Conservation (phyloP, 192 early-diverging fungal genomes). For the Podila horticola region DNA sequence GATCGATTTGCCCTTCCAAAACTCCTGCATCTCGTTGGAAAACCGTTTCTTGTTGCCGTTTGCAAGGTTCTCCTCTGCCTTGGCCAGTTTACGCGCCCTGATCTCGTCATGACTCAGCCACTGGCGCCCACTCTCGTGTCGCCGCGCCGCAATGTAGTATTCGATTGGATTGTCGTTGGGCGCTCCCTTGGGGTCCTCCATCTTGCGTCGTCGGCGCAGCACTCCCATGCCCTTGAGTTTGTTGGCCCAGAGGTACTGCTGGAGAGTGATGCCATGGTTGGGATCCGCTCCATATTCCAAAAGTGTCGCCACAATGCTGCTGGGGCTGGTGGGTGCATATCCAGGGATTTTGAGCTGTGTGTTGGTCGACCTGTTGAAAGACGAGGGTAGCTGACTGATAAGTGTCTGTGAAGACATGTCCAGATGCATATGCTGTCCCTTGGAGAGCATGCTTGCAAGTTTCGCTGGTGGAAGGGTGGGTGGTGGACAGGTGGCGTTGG, state of each 20-base stretch:
- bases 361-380: slow-evolving; percentile 38
- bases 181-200: slow-evolving; percentile 5
- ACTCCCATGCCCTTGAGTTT: slow-evolving; percentile 53
- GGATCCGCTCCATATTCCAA: slow-evolving; percentile 56
- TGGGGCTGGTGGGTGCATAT: slow-evolving; percentile 46
- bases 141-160: slow-evolving; percentile 43
- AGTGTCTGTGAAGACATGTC: slow-evolving; percentile 39
- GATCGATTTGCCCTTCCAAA: slow-evolving; percentile 47
- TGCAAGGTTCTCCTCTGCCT: not conserved
- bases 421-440: slow-evolving; percentile 30
- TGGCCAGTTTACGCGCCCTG: slow-evolving; percentile 30
- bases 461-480: slow-evolving; percentile 45
- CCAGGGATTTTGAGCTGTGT: slow-evolving; percentile 36
- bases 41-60: slow-evolving; percentile 24
- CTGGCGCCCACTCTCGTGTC: slow-evolving; percentile 45
- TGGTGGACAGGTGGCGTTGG: slow-evolving; percentile 48
- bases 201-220: slow-evolving; percentile 30
- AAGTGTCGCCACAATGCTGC: slow-evolving; percentile 47
- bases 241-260: slow-evolving; percentile 53
- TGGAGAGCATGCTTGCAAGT: slow-evolving; percentile 42
- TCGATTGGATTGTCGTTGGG: slow-evolving; percentile 29
- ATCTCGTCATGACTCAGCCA: slow-evolving; percentile 51
- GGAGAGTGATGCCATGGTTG: slow-evolving; percentile 46
- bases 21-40: slow-evolving; percentile 43
- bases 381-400: slow-evolving; percentile 23